Conservation (phyloP, 2,329 filamentous ascomycete species). For the Neoascochyta sp. region DNA sequence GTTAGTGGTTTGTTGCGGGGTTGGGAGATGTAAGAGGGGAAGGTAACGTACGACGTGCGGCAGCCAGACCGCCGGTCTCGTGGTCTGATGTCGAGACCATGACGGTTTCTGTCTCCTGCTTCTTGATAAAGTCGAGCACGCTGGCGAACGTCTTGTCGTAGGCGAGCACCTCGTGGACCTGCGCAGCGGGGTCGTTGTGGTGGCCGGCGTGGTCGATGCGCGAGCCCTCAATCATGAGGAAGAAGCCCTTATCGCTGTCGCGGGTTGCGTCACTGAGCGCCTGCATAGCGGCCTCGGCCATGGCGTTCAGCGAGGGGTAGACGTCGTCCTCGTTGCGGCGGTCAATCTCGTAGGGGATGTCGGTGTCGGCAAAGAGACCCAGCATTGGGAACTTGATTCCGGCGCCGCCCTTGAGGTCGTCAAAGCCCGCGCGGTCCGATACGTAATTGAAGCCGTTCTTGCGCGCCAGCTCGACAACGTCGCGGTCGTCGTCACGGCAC, state of each 20-base stretch:
- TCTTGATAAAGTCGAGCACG: constrained; percentile 79
- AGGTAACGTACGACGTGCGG: constrained; percentile 64
- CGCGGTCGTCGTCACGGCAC: constrained; percentile 74
- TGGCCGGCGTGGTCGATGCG: constrained; percentile 90
- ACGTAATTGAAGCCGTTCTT: constrained; percentile 80
- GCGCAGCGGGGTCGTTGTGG: constrained; percentile 54
- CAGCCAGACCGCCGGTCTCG: constrained; percentile 85
- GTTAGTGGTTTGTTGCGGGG: background rate
- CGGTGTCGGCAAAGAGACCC: constrained; percentile 75
- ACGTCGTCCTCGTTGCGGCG: constrained; percentile 70
- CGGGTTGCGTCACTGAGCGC: constrained; percentile 77
- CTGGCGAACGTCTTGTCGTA: constrained; percentile 83
- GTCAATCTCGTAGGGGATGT: constrained; percentile 94
- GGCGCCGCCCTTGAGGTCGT: constrained; percentile 64
- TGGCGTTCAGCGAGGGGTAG: constrained; percentile 88
- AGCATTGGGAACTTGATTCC: constrained; percentile 73
- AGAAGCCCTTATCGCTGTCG: constrained; percentile 87
- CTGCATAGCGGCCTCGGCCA: constrained; percentile 77
- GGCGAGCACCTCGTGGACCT: constrained; percentile 81
- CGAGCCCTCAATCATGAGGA: constrained; percentile 97
- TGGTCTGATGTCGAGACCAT: constrained; percentile 92
- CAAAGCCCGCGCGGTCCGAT: constrained; percentile 68
- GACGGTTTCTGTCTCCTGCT: constrained; percentile 69
- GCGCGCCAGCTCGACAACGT: constrained; percentile 70
- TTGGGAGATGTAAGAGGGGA: background rate